These are phyloP conservation scores for Viola pubescens DNA, from an alignment of 441 rosid species.

Conservation along the genomic window DNA sequence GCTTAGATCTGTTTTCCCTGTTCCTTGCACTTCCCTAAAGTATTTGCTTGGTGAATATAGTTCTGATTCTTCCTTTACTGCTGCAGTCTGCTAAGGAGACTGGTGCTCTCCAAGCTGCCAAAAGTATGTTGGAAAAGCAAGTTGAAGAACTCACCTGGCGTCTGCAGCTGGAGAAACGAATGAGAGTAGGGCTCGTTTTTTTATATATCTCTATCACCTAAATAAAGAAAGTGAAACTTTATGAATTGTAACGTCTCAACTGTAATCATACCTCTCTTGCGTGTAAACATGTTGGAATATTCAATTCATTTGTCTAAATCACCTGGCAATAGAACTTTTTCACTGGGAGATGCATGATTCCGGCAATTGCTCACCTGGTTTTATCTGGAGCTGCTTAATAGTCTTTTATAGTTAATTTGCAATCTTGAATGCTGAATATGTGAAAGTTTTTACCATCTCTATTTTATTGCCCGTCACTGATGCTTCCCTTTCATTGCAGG, in stretches of 20 bases:
- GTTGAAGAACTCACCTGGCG: slow-evolving; percentile 81
- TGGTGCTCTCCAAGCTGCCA: slow-evolving; percentile 94
- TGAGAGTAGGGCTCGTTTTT: slow-evolving; percentile 45
- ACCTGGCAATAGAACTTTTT: too few species aligned
- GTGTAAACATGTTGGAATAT: not conserved
- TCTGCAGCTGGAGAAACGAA: slow-evolving; percentile 69
- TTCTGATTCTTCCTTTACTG: slow-evolving; percentile 14
- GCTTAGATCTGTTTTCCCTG: not conserved
- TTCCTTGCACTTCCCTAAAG: slow-evolving; percentile 8
- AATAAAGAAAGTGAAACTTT: slow-evolving; percentile 1
- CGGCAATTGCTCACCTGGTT: not conserved
- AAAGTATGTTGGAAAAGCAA: slow-evolving; percentile 74
- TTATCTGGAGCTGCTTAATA: not conserved
- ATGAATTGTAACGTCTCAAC: not conserved
- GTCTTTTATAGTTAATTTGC: not conserved
- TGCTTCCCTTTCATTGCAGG: slow-evolving; percentile 28
- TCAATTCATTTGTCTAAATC: not conserved
- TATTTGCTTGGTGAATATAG: slow-evolving; percentile 2
- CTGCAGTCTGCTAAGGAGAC: slow-evolving; percentile 87
- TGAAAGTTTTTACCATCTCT: not conserved
- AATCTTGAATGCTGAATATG: not conserved
- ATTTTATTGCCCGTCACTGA: slow-evolving; percentile 16
- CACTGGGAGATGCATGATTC: not conserved
- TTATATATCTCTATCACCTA: slow-evolving; percentile 1
- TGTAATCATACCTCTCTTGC: too few species aligned